Evolutionary conservation across 768 basidiomycete species (phyloP), one percentile per base, ranked within the genome.

Genomic region (Leccinum obscurum): DNA sequence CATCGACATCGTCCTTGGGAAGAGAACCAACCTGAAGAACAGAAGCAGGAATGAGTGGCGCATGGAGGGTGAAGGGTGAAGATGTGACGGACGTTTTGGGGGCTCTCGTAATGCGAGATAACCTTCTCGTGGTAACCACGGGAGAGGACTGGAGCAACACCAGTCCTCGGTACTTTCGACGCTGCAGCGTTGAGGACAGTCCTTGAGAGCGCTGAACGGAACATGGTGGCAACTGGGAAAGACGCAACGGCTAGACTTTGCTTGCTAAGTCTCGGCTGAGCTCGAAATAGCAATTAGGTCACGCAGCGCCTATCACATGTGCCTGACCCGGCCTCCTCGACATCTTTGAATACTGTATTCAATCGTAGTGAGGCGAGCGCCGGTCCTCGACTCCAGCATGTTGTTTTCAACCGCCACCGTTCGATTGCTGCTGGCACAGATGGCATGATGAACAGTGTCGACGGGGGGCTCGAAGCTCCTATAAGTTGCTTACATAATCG

Each of bases 81-180:
- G 65, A 62, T 49, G 34, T 34, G 34, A 84, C 90, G 56, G 69
- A 98, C 96, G 79, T 99, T 99, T 81, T 91, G 87, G 65, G 97
- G 97, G 77, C 85, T 87, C 81, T 98, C 96, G 76, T 98, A 98
- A 78, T 98, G 97, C 26, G 92, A 90, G 64, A 95, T 93, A 54
- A 98, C 96, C 70, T 98, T 97, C 75, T 95, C 93, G 72, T 98
- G 95, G 72, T 98, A 98, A 5, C 79, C 81, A 68, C 95, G 86
- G 66, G 82, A 78, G 56, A 83, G 73, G 20, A 83, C 70, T n/a
- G 88, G 85, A 3, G 81, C 75, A 11, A 81, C 56, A 28, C 76
- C 70, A 34, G 77, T 65, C 57, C 77, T 78, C 32, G 77, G 62
- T 48, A 76, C 66, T 55, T 64, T 75, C 39, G 80, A 76, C 63